Evolutionary conservation across 2,329 filamentous ascomycete genomes (phyloP).

Genomic region (Nannizziopsis arthrosporioides): DNA sequence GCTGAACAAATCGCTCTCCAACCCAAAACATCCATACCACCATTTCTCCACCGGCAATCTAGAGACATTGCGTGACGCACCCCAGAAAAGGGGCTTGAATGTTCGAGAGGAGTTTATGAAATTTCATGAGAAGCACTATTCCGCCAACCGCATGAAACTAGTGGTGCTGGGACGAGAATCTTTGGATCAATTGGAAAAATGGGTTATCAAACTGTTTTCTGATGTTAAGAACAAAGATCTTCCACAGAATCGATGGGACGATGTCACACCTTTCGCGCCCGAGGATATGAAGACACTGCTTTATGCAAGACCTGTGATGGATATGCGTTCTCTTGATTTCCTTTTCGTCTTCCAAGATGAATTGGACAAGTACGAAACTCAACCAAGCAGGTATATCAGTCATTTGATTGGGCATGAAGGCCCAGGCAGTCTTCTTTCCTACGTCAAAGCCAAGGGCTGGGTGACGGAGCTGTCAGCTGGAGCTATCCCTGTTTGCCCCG

Average conservation of each 20-base stretch:
- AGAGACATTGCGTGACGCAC: constrained; percentile 71
- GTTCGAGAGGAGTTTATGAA: constrained; percentile 85
- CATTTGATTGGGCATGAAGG: constrained; percentile 89
- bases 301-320: constrained; percentile 86
- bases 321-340: constrained; percentile 65
- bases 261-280: constrained; percentile 47
- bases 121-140: constrained; percentile 82
- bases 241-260: constrained; percentile 54
- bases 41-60: constrained; percentile 88
- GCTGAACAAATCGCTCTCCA: constrained; percentile 77
- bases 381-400: constrained; percentile 74
- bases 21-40: constrained; percentile 75
- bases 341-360: constrained; percentile 80
- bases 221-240: constrained; percentile 72
- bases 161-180: constrained; percentile 73
- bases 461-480: constrained; percentile 73
- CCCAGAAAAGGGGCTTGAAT: constrained; percentile 66
- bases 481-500: constrained; percentile 62
- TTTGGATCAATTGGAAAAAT: constrained; percentile 68
- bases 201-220: constrained; percentile 75
- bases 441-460: constrained; percentile 84
- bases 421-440: constrained; percentile 80
- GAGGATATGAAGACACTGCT: constrained; percentile 57
- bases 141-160: constrained; percentile 86
- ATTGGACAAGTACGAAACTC: constrained; percentile 63